These are phyloP conservation scores for Pichia sp. DNA, from an alignment of 1,139 yeast species.

Conservation along the genomic window DNA sequence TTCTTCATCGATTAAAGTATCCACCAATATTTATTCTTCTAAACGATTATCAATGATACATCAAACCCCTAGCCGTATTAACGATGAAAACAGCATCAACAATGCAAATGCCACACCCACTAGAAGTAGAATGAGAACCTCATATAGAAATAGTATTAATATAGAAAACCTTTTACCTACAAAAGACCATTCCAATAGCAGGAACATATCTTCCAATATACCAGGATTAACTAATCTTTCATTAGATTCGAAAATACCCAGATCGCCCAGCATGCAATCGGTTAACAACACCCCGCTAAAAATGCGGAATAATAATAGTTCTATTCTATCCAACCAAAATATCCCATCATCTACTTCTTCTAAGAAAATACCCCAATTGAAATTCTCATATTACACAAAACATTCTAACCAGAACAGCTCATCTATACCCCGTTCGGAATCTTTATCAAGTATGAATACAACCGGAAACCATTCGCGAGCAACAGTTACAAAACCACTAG, in stretches of 20 bases:
- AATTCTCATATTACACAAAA: constrained; percentile 5
- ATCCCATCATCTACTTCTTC: too few relatives aligned
- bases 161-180: neutral
- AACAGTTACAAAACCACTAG: too few relatives aligned
- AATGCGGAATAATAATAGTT: neutral
- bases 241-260: constrained; percentile 7
- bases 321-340: neutral
- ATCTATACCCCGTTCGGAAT: neutral
- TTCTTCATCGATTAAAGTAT: neutral
- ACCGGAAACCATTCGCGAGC: too few relatives aligned
- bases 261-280: constrained; percentile 6
- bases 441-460: neutral
- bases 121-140: neutral
- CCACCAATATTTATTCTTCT: neutral
- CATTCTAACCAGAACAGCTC: too few relatives aligned
- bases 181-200: neutral
- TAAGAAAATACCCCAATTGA: neutral
- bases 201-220: neutral
- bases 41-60: constrained; percentile 3
- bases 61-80: neutral
- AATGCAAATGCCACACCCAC: neutral
- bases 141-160: neutral
- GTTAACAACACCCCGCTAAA: neutral
- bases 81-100: neutral
- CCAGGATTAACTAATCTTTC: neutral